These are phyloP conservation scores for Parietaria judaica DNA, from an alignment of 306 rosid genomes.

Conservation along the genomic window DNA sequence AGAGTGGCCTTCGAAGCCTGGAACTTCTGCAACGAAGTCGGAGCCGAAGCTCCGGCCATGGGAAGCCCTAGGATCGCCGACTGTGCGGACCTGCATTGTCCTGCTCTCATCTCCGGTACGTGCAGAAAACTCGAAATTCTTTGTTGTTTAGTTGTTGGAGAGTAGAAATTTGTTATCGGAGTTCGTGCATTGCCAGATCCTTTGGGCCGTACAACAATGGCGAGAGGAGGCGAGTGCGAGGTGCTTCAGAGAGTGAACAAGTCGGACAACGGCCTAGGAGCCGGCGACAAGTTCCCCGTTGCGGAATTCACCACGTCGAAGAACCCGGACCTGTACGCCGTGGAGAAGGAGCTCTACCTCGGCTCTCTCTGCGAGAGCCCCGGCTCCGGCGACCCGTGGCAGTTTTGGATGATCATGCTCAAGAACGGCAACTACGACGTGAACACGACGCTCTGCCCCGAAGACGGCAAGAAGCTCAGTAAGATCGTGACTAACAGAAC, in stretches of 20 bases:
- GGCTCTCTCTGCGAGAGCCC: slow-evolving; percentile 33
- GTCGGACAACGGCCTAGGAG: slow-evolving; percentile 28
- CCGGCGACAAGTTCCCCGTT: slow-evolving; percentile 34
- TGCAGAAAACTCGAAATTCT: too few species aligned
- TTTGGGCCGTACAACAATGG: neutral
- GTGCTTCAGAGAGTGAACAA: slow-evolving; percentile 32
- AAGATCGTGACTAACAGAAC: slow-evolving; percentile 25
- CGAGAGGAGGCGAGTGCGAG: slow-evolving; percentile 4
- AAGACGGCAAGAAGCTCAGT: slow-evolving; percentile 34
- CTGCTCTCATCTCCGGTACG: slow-evolving; percentile 18
- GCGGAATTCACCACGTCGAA: slow-evolving; percentile 18
- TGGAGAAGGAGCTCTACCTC: slow-evolving; percentile 45
- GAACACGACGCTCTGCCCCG: slow-evolving; percentile 44
- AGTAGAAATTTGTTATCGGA: too few species aligned
- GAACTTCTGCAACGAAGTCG: slow-evolving; percentile 63
- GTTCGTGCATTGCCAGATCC: slow-evolving; percentile 5
- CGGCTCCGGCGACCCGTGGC: slow-evolving; percentile 34
- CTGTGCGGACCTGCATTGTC: slow-evolving; percentile 38
- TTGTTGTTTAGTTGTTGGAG: neutral
- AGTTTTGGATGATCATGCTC: slow-evolving; percentile 59
- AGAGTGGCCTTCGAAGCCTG: slow-evolving; percentile 56
- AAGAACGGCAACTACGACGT: slow-evolving; percentile 52
- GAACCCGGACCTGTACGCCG: slow-evolving; percentile 38
- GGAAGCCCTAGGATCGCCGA: slow-evolving; percentile 61
- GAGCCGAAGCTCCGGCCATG: slow-evolving; percentile 45